phyloP scores from a whole-genome alignment of 371 early-diverging fungal genomes.

The Parasitella parasitica region DNA sequence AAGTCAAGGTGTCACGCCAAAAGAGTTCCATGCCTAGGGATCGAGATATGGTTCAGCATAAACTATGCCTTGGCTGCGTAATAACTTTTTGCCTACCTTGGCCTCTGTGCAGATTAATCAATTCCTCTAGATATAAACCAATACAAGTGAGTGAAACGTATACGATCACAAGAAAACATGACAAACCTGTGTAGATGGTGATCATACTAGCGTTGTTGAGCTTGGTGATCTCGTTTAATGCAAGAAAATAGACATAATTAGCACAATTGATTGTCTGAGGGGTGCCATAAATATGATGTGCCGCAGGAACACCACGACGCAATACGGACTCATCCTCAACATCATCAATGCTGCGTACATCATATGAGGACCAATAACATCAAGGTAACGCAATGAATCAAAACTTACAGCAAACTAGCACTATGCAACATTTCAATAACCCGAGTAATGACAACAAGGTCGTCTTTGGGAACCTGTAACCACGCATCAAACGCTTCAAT shows the following conservation, averaged over 20 bases:
- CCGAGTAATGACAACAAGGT: constrained; percentile 73
- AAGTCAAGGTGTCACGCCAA: constrained; percentile 82
- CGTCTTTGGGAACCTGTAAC: constrained; percentile 75
- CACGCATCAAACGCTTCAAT: constrained; percentile 89
- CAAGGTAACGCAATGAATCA: no score
- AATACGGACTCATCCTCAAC: constrained; percentile 92
- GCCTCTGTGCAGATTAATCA: constrained; percentile 25
- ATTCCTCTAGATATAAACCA: constrained; percentile 10
- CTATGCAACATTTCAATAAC: constrained; percentile 95
- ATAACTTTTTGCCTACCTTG: constrained; percentile 18
- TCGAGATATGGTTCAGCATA: no score
- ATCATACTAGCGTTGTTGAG: constrained; percentile 72
- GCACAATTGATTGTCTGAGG: constrained; percentile 93
- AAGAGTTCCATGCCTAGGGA: constrained; percentile 90
- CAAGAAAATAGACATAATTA: constrained; percentile 94
- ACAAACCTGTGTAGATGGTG: constrained; percentile 70
- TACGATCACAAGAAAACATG: neutral
- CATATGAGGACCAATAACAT: no score
- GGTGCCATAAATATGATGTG: constrained; percentile 93
- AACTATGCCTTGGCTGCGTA: no score
- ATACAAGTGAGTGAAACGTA: neutral
- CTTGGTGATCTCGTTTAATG: constrained; percentile 73
- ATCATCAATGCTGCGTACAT: constrained; percentile 94
- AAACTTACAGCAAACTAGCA: constrained; percentile 86
- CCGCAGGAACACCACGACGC: constrained; percentile 90